These are phyloP conservation scores for Claviceps purpurea DNA, from an alignment of 2,329 filamentous ascomycete species.

Conservation along the genomic window DNA sequence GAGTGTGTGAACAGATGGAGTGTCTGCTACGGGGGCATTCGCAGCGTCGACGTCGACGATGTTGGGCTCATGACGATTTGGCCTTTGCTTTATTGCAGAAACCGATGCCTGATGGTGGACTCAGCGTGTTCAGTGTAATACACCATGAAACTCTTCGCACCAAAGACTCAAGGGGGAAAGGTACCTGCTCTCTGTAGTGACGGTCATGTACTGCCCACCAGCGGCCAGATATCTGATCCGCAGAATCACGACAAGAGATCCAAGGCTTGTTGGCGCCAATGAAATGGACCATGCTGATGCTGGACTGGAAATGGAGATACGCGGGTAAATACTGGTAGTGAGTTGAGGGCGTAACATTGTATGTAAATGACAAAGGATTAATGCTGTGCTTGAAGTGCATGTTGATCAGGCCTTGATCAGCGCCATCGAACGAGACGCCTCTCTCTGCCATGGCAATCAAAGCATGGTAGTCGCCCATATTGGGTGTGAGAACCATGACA, in stretches of 20 bases:
- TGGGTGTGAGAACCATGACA: slow-evolving; percentile 80
- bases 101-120: not conserved
- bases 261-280: slow-evolving; percentile 89
- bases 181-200: slow-evolving; percentile 53
- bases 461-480: slow-evolving; percentile 77
- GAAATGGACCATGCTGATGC: slow-evolving; percentile 85
- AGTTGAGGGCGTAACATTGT: slow-evolving; percentile 92
- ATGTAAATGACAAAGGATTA: slow-evolving; percentile 83
- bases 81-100: not conserved
- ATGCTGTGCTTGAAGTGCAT: slow-evolving; percentile 79
- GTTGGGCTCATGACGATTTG: not conserved
- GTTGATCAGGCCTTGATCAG: slow-evolving; percentile 90
- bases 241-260: slow-evolving; percentile 51
- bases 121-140: not conserved
- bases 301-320: slow-evolving; percentile 82
- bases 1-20: not conserved
- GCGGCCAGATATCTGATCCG: slow-evolving; percentile 68
- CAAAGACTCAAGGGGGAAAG: slow-evolving; percentile 4
- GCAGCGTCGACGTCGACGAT: not conserved
- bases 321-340: slow-evolving; percentile 97
- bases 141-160: not conserved
- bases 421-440: slow-evolving; percentile 90
- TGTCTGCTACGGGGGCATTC: not conserved
- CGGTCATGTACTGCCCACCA: slow-evolving; percentile 95
- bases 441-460: slow-evolving; percentile 70